phyloP scores from a whole-genome alignment of 495 filamentous ascomycete genomes.

The Aspergillus taichungensis region DNA sequence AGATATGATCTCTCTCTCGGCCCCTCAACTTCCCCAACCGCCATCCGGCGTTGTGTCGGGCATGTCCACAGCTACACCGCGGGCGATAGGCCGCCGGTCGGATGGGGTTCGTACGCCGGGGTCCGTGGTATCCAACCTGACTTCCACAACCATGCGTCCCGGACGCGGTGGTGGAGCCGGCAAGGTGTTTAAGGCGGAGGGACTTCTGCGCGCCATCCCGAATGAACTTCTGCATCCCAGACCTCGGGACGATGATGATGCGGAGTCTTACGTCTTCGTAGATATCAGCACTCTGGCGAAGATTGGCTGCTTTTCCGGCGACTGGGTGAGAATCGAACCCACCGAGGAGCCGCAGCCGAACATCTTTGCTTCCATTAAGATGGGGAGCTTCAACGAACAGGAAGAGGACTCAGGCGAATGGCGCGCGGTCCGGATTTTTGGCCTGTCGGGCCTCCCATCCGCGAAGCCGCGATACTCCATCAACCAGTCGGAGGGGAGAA shows the following conservation, averaged over 20 bases:
- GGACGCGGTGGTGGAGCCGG: conserved; percentile 44
- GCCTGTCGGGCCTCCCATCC: conserved; percentile 60
- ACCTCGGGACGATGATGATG: conserved; percentile 73
- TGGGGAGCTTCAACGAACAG: conserved; percentile 38
- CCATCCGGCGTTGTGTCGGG: conserved; percentile 61
- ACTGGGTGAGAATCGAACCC: conserved; percentile 86
- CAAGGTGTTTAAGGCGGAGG: conserved; percentile 69
- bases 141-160: conserved; percentile 64
- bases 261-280: conserved; percentile 82
- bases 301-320: conserved; percentile 90
- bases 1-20: conserved; percentile 74
- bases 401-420: conserved; percentile 45
- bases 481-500: conserved; percentile 35
- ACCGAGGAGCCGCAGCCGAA: conserved; percentile 55
- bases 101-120: conserved; percentile 69
- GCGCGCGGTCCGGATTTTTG: conserved; percentile 79
- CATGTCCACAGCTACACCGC: conserved; percentile 62
- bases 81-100: conserved; percentile 49
- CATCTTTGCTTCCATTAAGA: conserved; percentile 44
- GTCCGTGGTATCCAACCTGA: conserved; percentile 78
- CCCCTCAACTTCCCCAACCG: conserved; percentile 64
- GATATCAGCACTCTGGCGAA: conserved; percentile 76
- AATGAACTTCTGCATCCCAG: conserved; percentile 76
- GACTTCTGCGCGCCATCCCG: conserved; percentile 61
- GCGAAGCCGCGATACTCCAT: conserved; percentile 44